Evolutionary conservation across 2,329 filamentous ascomycete species (phyloP), one percentile per base, ranked within the genome.

Genomic region (Magnaporthales sp.): DNA sequence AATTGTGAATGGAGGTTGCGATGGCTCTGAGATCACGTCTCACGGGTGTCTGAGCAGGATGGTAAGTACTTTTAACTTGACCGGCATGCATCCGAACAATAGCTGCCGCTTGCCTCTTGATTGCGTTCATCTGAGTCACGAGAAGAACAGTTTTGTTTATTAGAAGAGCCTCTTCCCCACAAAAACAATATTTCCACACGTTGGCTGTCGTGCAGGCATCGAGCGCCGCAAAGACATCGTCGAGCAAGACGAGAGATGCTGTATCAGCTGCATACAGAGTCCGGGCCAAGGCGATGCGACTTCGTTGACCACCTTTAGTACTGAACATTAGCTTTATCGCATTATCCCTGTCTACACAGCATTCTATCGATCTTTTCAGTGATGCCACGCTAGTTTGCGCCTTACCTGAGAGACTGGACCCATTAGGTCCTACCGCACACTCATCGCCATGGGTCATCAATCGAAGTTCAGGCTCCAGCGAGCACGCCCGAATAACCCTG

Each of bases 151-250:
- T 88, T 31, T 85, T 78, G 9, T 81, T 83, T 24, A 77, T 77
- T 10, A 88, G 77, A 29, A 88, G 71, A 63, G 56, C 22, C 6
- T 19, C 56, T 19, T 85, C 82, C 62, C 80, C 78, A 67, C 84
- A 86, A 71, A 88, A 87, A 69, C 83, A 86, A 66, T 81, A 77
- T 67, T 84, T 80, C 81, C 84, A 87, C 1, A 88, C 78, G 2
- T 79, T 76, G 19, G 83, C 81, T 0, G 83, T 81, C 0, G 86
- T 88, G 69, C 85, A 85, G 22, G 85, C 80, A 70, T 88, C 85
- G 0, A 88, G 77, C 0, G 85, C 85, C 0, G 85, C 84, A 69
- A 88, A 85, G 2, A 87, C 79, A 67, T 88, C 85, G 68, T 88
- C 85, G 1, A 88, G 79, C 0, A 88, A 75, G 26, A 87, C 75